These are phyloP conservation scores for Lactifluus subvellereus DNA, from an alignment of 768 basidiomycete genomes.

Conservation along the genomic window DNA sequence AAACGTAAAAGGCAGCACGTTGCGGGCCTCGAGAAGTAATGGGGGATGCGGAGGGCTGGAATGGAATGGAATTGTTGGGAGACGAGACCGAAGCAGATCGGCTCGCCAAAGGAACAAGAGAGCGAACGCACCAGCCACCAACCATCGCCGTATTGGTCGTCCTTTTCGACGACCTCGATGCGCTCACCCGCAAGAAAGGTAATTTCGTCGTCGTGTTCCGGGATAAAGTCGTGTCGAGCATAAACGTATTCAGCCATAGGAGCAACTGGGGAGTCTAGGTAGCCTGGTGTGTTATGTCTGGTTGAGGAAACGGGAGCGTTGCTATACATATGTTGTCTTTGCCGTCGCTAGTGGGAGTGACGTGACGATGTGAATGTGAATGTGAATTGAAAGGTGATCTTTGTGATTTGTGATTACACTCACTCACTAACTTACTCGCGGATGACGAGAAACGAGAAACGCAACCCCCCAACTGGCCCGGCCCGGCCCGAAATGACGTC, in stretches of 20 bases:
- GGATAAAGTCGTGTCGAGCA: constrained; percentile 79
- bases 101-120: neutral
- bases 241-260: constrained; percentile 80
- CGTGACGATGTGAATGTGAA: neutral
- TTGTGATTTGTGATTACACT: no score
- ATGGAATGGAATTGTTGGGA: neutral
- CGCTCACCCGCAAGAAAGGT: constrained; percentile 77
- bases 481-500: no score
- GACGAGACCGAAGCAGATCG: neutral
- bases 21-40: constrained; percentile 4
- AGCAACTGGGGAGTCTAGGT: no score
- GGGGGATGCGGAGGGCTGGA: neutral
- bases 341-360: neutral
- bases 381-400: no score
- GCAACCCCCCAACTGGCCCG: no score
- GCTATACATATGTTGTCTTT: neutral
- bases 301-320: neutral
- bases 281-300: no score
- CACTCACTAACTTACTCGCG: no score
- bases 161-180: constrained; percentile 88
- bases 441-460: no score
- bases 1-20: neutral
- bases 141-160: constrained; percentile 89
- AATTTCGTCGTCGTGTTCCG: constrained; percentile 94
- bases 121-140: constrained; percentile 77